Evolutionary conservation across 176 grass and related monocot genomes (phyloP), one percentile per base, ranked within the genome.

Genomic region (Melocanna baccifera): DNA sequence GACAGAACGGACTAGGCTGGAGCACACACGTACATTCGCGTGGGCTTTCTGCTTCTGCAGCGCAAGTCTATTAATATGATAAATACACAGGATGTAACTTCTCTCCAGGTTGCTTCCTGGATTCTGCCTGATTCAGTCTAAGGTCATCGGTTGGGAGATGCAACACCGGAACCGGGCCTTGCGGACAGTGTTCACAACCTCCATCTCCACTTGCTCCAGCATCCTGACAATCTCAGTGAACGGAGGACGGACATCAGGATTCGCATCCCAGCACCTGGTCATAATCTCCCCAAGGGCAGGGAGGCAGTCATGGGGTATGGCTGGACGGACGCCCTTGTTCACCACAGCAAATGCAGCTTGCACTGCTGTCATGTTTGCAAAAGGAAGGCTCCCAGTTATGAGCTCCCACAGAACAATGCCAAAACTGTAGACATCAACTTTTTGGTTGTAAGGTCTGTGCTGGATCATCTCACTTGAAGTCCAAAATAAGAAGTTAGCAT

Each of bases 381-480:
- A 91, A 42, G 90, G 90, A 19, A 78, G 55, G 2, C n/a, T 86
- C 23, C 90, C 90, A 14, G 86, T 88, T 78, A 91, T 80, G 2
- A 91, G 72, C 82, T 91, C 90, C 90, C 90, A 91, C 65, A 91
- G 37, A 48, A 91, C 90, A 4, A 91, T 88, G 50, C 82, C 90
- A 71, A 91, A 91, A 76, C 90, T 91, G 78, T 91, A 91, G 72
- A 91, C 90, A 45, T 88, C 90, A 22, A 91, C 90, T 53, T 91
- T 91, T 69, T 91, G 90, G 74, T 91, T 82, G 71, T 91, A 91
- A 71, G 86, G 82, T 25, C 90, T 91, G 34, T 88, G 90, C 78
- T 91, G 90, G 82, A 91, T 91, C 86, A 91, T 88, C 32, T 91
- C 90, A 20, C 90, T 91, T 82, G 65, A 86, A 43, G 39, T 57